A percentile compares a stretch with the other conserved stretches of the same genome.
Conservation (phyloP, 352 stramenopile genomes). For the Phytophthora chlamydospora region DNA sequence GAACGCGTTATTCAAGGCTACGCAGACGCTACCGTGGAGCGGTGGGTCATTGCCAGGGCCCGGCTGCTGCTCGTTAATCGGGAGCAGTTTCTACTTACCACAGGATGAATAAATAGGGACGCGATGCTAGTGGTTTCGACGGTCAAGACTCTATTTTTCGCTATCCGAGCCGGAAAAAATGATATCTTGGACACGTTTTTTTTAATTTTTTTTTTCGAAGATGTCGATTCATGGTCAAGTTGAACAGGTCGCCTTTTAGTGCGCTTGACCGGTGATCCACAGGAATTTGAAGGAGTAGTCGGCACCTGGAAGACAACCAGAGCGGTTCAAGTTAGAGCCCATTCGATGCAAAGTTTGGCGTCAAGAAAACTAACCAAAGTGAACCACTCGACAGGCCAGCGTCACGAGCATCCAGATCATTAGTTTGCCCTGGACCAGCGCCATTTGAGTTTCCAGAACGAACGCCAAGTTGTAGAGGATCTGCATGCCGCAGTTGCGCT, state of each 20-base stretch:
- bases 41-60: slow-evolving; percentile 13
- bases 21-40: neutral
- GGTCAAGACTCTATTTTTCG: too few species aligned
- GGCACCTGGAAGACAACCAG: slow-evolving; percentile 16
- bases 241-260: neutral
- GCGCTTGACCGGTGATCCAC: slow-evolving; percentile 12
- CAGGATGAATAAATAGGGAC: neutral
- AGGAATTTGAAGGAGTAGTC: slow-evolving; percentile 34
- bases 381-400: slow-evolving; percentile 21
- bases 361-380: slow-evolving; percentile 20
- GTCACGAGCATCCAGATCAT: slow-evolving; percentile 36
- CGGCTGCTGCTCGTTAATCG: neutral
- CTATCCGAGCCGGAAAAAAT: too few species aligned
- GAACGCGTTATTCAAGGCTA: slow-evolving; percentile 4
- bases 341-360: neutral
- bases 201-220: too few species aligned
- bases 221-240: too few species aligned
- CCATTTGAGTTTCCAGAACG: slow-evolving; percentile 38
- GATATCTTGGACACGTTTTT: too few species aligned
- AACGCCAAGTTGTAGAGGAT: slow-evolving; percentile 35
- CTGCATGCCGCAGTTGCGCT: slow-evolving; percentile 21
- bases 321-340: neutral
- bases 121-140: slow-evolving; percentile 2
- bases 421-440: slow-evolving; percentile 23
- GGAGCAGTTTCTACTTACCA: slow-evolving; percentile 1